phyloP scores from a whole-genome alignment of 345 rosid genomes.

The Iberis pinnata region DNA sequence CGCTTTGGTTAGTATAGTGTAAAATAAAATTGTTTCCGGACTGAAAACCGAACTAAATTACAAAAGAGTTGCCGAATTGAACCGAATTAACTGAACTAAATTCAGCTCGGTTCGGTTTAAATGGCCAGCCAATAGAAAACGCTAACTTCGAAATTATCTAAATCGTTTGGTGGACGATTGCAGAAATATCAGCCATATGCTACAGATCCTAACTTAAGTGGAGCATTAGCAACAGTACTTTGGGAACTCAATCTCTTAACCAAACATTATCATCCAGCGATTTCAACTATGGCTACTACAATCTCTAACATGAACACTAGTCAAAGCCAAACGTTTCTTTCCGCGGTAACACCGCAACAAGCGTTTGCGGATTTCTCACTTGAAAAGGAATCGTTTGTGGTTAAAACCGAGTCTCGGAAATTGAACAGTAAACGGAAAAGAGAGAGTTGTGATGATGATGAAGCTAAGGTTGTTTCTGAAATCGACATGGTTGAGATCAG shows the following conservation, averaged over 20 bases:
- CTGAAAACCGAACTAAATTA: too few species aligned
- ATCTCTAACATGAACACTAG: constrained; percentile 51
- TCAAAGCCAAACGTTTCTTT: constrained; percentile 51
- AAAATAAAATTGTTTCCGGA: too few species aligned
- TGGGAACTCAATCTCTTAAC: constrained; percentile 84
- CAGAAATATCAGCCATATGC: constrained; percentile 90
- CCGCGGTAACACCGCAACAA: constrained; percentile 57
- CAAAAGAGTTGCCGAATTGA: too few species aligned
- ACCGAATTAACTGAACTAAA: too few species aligned
- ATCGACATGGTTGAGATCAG: constrained; percentile 43
- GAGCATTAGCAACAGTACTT: constrained; percentile 87
- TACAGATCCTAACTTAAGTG: constrained; percentile 75
- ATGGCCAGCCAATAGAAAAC: too few species aligned
- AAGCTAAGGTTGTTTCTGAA: constrained; percentile 6
- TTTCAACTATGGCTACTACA: constrained; percentile 51
- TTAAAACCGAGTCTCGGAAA: constrained; percentile 29
- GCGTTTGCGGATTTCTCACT: constrained; percentile 61
- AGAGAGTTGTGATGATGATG: constrained; percentile 24
- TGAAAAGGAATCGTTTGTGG: constrained; percentile 48
- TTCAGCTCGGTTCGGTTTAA: too few species aligned
- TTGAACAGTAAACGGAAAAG: constrained; percentile 52
- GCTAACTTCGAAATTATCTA: too few species aligned
- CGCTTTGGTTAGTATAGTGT: too few species aligned
- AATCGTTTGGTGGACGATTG: neutral
- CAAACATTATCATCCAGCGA: constrained; percentile 73